Evolutionary conservation across 2,329 filamentous ascomycete genomes (phyloP), one percentile per base, ranked within the genome.

Genomic region (Trichoderma koningii): DNA sequence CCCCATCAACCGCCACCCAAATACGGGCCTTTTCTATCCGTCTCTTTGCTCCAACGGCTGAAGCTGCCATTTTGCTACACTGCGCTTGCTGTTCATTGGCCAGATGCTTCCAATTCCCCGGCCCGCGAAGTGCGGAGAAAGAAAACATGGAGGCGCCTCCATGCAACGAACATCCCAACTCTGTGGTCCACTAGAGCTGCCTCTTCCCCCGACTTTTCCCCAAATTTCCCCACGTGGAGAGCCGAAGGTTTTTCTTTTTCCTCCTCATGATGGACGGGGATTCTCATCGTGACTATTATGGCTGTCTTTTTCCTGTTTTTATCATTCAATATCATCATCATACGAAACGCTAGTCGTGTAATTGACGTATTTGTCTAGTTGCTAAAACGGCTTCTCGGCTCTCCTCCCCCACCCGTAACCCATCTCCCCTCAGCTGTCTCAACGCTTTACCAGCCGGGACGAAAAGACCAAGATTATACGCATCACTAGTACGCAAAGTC

Each of bases 141-240:
- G 14, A 30, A 26, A 19, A 21, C n/a, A n/a, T n/a, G n/a, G n/a
- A n/a, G n/a, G 7, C 14, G 21, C 12, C 30, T 59, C 44, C 42
- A 42, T 45, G 38, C 38, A 53, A 53, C 48, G 47, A 62, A 52
- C 59, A 62, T 62, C 48, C 51, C 23, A 38, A 38, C 12, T 38
- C 30, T 45, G 14, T 7, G 38, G 28, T 48, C 60, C 60, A 63
- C 60, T 21, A 9, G 23, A 55, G 50, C 50, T 30, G 42, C n/a
- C n/a, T 41, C 7, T 7, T 30, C 34, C 42, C 42, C 50, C 50
- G 28, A 48, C 21, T 48, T 55, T 47, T 50, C 28, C 51, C 21
- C 42, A 55, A 55, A 41, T 42, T 55, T 38, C 34, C 12, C 52
- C 61, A 63, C 51, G 61, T 55, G 61, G 51, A 55, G 61, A 28